These are phyloP conservation scores for Flaveria brownii DNA, from an alignment of 129 eudicot species.

Conservation along the genomic window DNA sequence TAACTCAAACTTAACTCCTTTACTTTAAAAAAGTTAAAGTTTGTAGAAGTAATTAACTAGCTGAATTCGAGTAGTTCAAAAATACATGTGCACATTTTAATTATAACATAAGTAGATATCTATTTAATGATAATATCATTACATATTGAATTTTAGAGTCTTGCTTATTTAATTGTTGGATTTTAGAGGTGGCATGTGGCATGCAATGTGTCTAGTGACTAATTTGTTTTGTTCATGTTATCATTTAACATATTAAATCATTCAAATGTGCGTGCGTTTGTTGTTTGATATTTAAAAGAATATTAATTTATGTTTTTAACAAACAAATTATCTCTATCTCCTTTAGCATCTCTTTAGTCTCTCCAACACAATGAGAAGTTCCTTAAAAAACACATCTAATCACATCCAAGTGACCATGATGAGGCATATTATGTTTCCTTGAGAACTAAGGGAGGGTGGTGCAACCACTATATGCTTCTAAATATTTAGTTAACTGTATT, in stretches of 20 bases:
- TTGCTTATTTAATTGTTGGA: not conserved
- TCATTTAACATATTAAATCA: not conserved
- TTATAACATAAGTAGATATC: not conserved
- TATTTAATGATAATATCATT: not conserved
- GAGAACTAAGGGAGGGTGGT: constrained; percentile 40
- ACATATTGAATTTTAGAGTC: not conserved
- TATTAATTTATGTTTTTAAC: not conserved
- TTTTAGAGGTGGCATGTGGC: not conserved
- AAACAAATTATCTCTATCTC: not conserved
- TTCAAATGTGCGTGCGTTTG: not conserved
- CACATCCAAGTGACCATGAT: constrained; percentile 39
- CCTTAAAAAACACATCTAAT: constrained; percentile 39
- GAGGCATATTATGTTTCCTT: constrained; percentile 40
- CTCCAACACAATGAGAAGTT: constrained; percentile 22
- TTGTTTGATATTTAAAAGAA: not conserved
- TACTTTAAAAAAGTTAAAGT: too few relatives aligned
- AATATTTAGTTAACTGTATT: not conserved
- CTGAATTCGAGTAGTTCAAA: not conserved
- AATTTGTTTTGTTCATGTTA: not conserved
- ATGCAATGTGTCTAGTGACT: not conserved
- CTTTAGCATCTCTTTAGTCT: not conserved
- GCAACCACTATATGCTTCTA: constrained; percentile 25
- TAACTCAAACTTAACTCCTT: not conserved
- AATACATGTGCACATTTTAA: not conserved
- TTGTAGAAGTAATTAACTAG: not conserved